Conservation (phyloP, 768 basidiomycete genomes). For the Paxillus ammoniavirescens region DNA sequence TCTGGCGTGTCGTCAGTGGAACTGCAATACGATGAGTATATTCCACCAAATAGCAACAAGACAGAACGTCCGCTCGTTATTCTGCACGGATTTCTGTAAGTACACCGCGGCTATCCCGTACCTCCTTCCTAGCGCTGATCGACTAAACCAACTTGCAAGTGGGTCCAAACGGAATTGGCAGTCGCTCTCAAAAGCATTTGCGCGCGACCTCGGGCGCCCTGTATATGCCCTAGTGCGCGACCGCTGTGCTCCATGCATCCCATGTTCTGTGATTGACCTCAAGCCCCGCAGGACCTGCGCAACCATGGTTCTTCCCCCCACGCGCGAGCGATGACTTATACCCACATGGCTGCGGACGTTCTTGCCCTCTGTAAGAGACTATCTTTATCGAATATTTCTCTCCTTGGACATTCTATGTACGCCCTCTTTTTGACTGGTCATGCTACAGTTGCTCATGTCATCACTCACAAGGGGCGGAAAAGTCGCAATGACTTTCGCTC, state of each 20-base stretch:
- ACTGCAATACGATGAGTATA: conserved; percentile 31
- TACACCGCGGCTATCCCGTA: conserved; percentile 1
- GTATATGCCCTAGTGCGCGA: conserved; percentile 68
- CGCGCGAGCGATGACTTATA: conserved; percentile 67
- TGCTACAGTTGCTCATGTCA: not conserved
- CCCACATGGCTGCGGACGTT: conserved; percentile 78
- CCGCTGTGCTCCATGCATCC: not conserved
- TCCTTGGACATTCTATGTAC: conserved; percentile 91
- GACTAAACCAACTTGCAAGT: conserved; percentile 35
- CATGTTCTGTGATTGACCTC: not conserved
- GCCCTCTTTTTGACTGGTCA: conserved; percentile 22
- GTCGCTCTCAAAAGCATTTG: conserved; percentile 74
- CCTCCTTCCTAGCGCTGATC: not conserved
- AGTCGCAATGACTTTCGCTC: conserved; percentile 70
- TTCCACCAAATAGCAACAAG: conserved; percentile 27
- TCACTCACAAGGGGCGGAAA: conserved; percentile 72
- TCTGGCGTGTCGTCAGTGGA: conserved; percentile 22
- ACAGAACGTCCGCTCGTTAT: conserved; percentile 50
- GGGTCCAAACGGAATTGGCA: conserved; percentile 91
- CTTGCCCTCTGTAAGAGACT: conserved; percentile 59
- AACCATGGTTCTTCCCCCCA: conserved; percentile 89
- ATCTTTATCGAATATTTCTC: conserved; percentile 56
- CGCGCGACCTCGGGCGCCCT: conserved; percentile 59
- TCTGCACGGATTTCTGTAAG: conserved; percentile 65
- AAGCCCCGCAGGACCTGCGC: conserved; percentile 64